Percentiles rank a stretch among this genome's conserved stretches.
These are phyloP conservation scores for Ceratocystiopsis sp. DNA, from an alignment of 2,329 filamentous ascomycete genomes.

Conservation along the genomic window DNA sequence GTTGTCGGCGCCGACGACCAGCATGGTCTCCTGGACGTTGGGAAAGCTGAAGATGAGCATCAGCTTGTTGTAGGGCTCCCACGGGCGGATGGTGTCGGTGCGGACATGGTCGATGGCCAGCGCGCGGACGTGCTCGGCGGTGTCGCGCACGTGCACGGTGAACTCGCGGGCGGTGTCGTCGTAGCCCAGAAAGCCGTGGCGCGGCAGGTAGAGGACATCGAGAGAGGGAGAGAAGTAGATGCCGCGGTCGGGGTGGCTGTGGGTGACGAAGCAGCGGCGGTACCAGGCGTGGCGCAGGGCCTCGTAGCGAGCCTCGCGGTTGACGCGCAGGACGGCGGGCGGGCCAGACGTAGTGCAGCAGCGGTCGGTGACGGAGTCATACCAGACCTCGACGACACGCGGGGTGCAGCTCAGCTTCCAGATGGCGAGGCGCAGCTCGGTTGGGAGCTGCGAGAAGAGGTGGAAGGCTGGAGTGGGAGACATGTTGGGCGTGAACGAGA, in stretches of 20 bases:
- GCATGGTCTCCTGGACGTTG: conserved; percentile 19
- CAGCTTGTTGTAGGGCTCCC: conserved; percentile 35
- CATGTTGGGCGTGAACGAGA: not conserved
- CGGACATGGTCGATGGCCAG: conserved; percentile 30
- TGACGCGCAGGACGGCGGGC: conserved; percentile 24
- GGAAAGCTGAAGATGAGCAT: conserved; percentile 25
- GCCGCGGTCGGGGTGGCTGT: conserved; percentile 14
- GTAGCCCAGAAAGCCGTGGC: conserved; percentile 22
- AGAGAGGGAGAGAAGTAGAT: conserved; percentile 21
- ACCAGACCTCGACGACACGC: conserved; percentile 23
- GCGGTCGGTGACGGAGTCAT: conserved; percentile 18
- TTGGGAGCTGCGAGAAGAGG: conserved; percentile 19
- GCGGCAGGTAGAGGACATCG: conserved; percentile 23
- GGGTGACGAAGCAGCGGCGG: conserved; percentile 18
- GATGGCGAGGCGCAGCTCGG: conserved; percentile 24
- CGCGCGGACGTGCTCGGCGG: conserved; percentile 18
- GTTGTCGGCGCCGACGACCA: conserved; percentile 14
- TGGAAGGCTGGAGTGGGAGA: conserved; percentile 9
- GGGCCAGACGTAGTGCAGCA: conserved; percentile 21
- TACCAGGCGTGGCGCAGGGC: conserved; percentile 19
- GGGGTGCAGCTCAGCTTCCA: conserved; percentile 21
- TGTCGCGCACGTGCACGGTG: conserved; percentile 17
- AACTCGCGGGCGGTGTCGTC: conserved; percentile 25
- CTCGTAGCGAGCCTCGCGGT: conserved; percentile 25
- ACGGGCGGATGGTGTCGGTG: conserved; percentile 25